Evolutionary conservation across 1,284 basidiomycete species (phyloP), one percentile per base, ranked within the genome.

Genomic region (Tilletia horrida): DNA sequence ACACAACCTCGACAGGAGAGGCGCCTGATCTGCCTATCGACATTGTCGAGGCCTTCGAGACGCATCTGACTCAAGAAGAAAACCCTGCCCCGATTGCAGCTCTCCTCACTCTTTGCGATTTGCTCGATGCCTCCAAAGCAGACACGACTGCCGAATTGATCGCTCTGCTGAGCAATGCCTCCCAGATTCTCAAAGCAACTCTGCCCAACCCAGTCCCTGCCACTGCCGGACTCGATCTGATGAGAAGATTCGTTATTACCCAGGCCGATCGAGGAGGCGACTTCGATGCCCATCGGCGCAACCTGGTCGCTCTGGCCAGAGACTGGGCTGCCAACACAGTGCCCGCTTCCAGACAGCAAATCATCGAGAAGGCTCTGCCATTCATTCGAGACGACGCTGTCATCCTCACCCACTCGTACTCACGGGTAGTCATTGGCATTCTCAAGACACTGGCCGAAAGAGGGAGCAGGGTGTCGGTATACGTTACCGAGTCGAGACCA

Each of bases 401-500:
- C 14, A 93, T 97, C 78, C 86, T 97, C 69, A 97, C 93, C 2
- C 95, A 97, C 83, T 92, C 91, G 25, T 92, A 93, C 84, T 98
- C 96, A 52, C 86, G 96, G 74, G 94, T 97, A 29, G 95, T 99
- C 61, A 91, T 96, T 85, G 90, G 93, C 83, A 90, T 94, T 21
- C 86, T 99, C 63, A 86, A 97, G 63, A 86, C 89, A 70, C 82
- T 83, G 1, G 93, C 94, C 7, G 90, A 95, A 82, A 21, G 64
- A 16, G 72, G 76, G 29, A 88, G 88, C 84, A 87, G 93, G 66
- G 93, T 98, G 83, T 91, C 90, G 77, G 95, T 98, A 52, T 98
- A 93, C 82, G 96, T 99, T 65, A 97, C 96, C 66, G 93, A 97
- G 86, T 91, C 92, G 44, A 86, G 93, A 72, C 93, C 93, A 74